Evolutionary conservation across 1,139 yeast genomes (phyloP).

Genomic region (Yamadazyma jaroonii): DNA sequence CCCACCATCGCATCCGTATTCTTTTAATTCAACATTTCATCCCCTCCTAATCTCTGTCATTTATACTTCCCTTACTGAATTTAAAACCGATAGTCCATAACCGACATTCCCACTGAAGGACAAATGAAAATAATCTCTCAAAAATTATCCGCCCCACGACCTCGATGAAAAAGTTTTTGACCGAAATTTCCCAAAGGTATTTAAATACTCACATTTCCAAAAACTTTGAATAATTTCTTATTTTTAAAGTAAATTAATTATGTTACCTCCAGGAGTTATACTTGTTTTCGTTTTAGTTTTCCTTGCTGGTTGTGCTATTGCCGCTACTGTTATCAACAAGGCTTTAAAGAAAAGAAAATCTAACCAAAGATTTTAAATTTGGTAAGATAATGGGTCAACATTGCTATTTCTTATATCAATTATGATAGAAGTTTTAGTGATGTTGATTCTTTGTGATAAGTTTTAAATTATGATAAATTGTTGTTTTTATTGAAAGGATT

Average conservation of each 20-base stretch:
- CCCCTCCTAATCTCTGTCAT: no score
- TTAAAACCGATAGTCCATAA: not conserved
- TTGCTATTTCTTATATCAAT: not conserved
- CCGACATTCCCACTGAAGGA: constrained; percentile 3
- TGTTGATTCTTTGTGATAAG: not conserved
- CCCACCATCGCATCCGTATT: no score
- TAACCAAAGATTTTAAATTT: constrained; percentile 45
- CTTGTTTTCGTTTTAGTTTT: constrained; percentile 47
- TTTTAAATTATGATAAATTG: constrained; percentile 1
- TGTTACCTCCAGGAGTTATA: constrained; percentile 54
- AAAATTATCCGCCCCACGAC: constrained; percentile 1
- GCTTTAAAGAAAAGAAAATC: constrained; percentile 42
- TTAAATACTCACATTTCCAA: not conserved
- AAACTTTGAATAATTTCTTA: not conserved
- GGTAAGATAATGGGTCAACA: not conserved
- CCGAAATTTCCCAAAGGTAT: not conserved
- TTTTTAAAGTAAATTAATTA: constrained; percentile 12
- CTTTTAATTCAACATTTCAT: no score
- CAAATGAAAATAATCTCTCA: not conserved
- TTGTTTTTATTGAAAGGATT: constrained; percentile 3
- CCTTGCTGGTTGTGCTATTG: constrained; percentile 37
- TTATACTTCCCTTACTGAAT: not conserved
- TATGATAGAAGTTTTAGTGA: not conserved
- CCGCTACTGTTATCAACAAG: constrained; percentile 36
- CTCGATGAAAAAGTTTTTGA: not conserved